Base-by-base conservation (phyloP, 2,329 filamentous ascomycete genomes). In the Boeremia exigua region DNA sequence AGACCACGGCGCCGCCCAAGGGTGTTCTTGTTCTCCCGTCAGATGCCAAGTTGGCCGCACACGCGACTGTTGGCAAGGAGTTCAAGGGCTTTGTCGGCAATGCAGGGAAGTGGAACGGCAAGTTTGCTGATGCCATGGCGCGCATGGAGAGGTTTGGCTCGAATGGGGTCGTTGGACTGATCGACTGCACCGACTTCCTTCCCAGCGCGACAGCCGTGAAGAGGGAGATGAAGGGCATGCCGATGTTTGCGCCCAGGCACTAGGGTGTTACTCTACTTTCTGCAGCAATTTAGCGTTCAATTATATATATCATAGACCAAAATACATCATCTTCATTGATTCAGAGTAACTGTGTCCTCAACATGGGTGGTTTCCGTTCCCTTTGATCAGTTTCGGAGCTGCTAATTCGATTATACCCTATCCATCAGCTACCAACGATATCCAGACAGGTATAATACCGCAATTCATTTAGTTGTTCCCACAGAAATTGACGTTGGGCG, bases 11-110 rank as follows among this genome's bases (percentile, higher is more conserved):
- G 27, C 63, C 68, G 25, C 54, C 60, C 1, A 32, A 61, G 10
- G 66, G 63, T 7, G 60, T 70, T 7, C 57, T 70, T 12, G 63
- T 70, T 14, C 70, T 76, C 30, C 68, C 71, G 2, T 64, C 60
- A 19, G 74, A 76, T 39, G 62, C 64, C 34, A 72, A 73, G 49
- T 54, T 76, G 0, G 63, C 68, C 7, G 59, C 62, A 9, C 63
- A 69, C 30, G 48, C 48, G 10, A 62, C 57, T 14, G 70, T 75
- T 0, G 74, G 74, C 1, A 69, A 72, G 45, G 67, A 70, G 55
- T 75, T 77, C 57, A 62, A 64, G 54, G 69, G 64, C 12, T 75
- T 77, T 28, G 69, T 75, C 1, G 61, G 65, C 15, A 69, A 70
- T 43, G 66, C 69, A 45, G 71, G 65, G 8, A 69, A 72, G 54